These are phyloP conservation scores for Aspergillus sp. DNA, from an alignment of 2,329 filamentous ascomycete genomes.

Conservation along the genomic window DNA sequence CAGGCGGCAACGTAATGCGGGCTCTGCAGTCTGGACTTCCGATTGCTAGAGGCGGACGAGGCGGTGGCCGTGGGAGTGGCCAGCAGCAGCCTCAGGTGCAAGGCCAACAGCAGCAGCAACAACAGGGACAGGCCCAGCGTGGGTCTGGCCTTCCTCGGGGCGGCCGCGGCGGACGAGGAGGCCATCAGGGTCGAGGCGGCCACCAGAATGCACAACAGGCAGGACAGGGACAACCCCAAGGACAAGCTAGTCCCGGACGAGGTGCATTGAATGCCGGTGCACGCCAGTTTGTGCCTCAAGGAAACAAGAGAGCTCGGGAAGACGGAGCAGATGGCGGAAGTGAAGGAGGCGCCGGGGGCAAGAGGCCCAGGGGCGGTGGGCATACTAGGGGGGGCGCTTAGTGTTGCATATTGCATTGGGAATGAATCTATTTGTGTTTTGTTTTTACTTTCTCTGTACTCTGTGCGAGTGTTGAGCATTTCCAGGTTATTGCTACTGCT, in stretches of 20 bases:
- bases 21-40: constrained; percentile 51
- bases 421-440: constrained; percentile 1
- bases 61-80: constrained; percentile 43
- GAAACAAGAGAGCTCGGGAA: constrained; percentile 61
- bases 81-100: constrained; percentile 31
- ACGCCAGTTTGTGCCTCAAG: constrained; percentile 60
- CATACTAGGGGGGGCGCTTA: constrained; percentile 38
- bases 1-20: constrained; percentile 38
- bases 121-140: constrained; percentile 36
- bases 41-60: constrained; percentile 48
- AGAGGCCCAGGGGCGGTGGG: constrained; percentile 53
- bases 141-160: constrained; percentile 50
- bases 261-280: constrained; percentile 55
- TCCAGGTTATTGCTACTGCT: not conserved
- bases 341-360: constrained; percentile 47
- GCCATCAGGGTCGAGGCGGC: constrained; percentile 38
- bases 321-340: constrained; percentile 48
- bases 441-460: constrained; percentile 22
- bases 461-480: constrained; percentile 18
- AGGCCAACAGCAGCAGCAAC: constrained; percentile 32
- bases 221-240: constrained; percentile 34
- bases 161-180: constrained; percentile 50
- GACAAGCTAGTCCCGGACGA: constrained; percentile 37
- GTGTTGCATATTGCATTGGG: constrained; percentile 12
- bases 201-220: constrained; percentile 48